Percentiles rank a stretch among this genome's conserved stretches.
Conservation (phyloP, 2,329 filamentous ascomycete genomes). For the Diaporthe ilicicola region DNA sequence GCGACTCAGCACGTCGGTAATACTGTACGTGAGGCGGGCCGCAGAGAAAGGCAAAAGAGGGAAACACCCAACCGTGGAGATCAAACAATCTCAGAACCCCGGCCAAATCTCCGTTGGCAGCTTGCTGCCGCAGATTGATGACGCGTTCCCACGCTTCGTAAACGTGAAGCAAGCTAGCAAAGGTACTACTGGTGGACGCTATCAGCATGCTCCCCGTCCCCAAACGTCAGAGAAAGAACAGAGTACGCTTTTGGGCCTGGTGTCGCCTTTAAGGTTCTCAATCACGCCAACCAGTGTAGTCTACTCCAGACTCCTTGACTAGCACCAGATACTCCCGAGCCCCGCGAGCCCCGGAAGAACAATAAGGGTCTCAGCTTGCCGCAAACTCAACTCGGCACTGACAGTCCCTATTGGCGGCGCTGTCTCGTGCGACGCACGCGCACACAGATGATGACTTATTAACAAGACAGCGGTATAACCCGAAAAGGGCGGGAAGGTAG, state of each 20-base stretch:
- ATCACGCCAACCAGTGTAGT: neutral
- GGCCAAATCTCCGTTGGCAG: slow-evolving; percentile 2
- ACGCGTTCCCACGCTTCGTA: slow-evolving; percentile 14
- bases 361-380: slow-evolving; percentile 2
- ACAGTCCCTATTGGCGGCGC: neutral
- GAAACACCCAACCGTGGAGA: neutral
- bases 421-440: slow-evolving; percentile 4
- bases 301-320: neutral
- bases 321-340: neutral
- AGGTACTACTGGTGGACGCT: neutral
- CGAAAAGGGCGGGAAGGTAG: neutral
- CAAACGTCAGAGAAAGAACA: neutral
- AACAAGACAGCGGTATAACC: slow-evolving; percentile 20
- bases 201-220: neutral
- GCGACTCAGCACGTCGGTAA: neutral
- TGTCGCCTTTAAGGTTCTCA: neutral
- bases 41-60: neutral
- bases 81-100: slow-evolving; percentile 10
- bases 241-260: slow-evolving; percentile 4
- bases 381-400: neutral
- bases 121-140: slow-evolving; percentile 1
- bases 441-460: neutral
- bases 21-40: neutral
- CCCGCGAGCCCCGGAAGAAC: neutral
- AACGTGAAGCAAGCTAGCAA: slow-evolving; percentile 13